Percentiles rank a stretch among this genome's conserved stretches.
phyloP scores from a whole-genome alignment of 352 stramenopile species.

The Pythium utonaiense region DNA sequence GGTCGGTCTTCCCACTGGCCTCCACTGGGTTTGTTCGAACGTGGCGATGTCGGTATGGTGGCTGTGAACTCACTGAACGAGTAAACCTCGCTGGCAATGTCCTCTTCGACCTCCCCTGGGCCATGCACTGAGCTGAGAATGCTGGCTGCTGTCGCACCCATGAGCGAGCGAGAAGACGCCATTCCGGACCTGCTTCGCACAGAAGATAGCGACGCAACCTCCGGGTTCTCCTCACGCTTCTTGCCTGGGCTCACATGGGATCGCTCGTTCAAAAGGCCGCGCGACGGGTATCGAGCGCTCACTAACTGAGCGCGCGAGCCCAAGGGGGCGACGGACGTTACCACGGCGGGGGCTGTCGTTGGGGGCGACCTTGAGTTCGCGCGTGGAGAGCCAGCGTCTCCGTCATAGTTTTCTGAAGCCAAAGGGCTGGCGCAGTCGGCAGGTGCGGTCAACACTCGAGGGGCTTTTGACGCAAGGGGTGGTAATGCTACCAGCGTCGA shows the following conservation, averaged over 20 bases:
- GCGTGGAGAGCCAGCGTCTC: background rate
- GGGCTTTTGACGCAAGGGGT: background rate
- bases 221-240: background rate
- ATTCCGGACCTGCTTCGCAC: background rate
- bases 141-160: background rate
- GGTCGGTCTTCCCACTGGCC: slow-evolving; percentile 49
- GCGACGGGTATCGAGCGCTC: slow-evolving; percentile 5
- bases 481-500: slow-evolving; percentile 7
- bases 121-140: slow-evolving; percentile 1
- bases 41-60: slow-evolving; percentile 2
- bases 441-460: background rate
- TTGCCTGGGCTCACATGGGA: background rate
- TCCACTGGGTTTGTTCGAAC: background rate
- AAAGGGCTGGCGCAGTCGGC: background rate
- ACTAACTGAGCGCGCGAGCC: slow-evolving; percentile 5
- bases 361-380: background rate
- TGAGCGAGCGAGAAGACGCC: background rate
- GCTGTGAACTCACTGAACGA: slow-evolving; percentile 28
- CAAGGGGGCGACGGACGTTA: background rate
- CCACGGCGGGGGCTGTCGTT: background rate
- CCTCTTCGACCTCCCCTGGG: slow-evolving; percentile 1
- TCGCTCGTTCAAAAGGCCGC: slow-evolving; percentile 6
- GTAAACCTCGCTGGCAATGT: slow-evolving; percentile 14
- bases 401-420: background rate
- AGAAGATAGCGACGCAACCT: background rate